Evolutionary conservation across 2,329 filamentous ascomycete species (phyloP), one percentile per base, ranked within the genome.

Genomic region (Sporothrix variecibatus): DNA sequence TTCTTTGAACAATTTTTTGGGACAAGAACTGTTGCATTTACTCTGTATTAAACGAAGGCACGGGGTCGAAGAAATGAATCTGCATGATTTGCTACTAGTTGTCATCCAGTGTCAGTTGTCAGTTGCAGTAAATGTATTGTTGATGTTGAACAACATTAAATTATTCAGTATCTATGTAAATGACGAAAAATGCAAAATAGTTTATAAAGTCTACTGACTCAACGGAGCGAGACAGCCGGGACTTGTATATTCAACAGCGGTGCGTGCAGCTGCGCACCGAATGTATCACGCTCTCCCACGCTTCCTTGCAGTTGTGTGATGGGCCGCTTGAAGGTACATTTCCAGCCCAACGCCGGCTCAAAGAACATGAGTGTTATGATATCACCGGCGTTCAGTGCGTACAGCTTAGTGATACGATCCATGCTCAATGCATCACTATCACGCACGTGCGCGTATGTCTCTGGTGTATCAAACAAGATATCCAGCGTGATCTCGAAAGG

Each of bases 401-500:
- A 67, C 62, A 67, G 31, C 17, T 20, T 12, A 2, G 38, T n/a
- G 38, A 67, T n/a, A 8, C 20, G 34, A 15, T 67, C 62, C n/a
- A 26, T 9, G 3, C 28, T 67, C 62, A 67, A 26, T 6, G 34
- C 38, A 20, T 67, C n/a, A 28, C 34, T 46, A 28, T 46, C 34
- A 23, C 62, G 62, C 38, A 67, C 62, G 62, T 46, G 62, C 11
- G 34, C 34, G 20, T 23, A 67, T 9, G 17, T 8, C 34, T n/a
- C 38, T 15, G 62, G 34, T 5, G n/a, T 26, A n/a, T 43, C 34
- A 49, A 73, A 73, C 31, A 73, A 17, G 28, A 69, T 58, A 23
- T 73, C 72, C 17, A 73, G 38, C 38, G 72, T 73, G 74, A 88
- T 80, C 75, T 88, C 86, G 74, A 82, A 88, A 0, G 86, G 86